Conservation (phyloP, 169 alveolate species). For the Plasmodium berghei region DNA sequence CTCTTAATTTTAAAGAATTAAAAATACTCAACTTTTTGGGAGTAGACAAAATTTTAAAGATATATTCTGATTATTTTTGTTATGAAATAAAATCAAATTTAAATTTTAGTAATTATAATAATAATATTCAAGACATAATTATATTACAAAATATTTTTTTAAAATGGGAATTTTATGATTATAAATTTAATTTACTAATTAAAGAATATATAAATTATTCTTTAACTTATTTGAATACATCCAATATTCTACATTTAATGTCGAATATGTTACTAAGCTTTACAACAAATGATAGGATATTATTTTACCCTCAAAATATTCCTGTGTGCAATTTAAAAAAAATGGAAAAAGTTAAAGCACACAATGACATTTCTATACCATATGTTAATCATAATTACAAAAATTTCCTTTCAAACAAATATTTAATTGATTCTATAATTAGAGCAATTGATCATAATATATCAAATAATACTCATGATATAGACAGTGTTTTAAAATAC, state of each 20-base stretch:
- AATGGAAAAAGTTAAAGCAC: too few relatives aligned
- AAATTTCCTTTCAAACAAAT: constrained; percentile 29
- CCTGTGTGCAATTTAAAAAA: background rate
- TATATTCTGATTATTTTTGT: constrained; percentile 17
- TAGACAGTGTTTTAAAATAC: constrained; percentile 8
- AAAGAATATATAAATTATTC: constrained; percentile 34
- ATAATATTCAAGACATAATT: constrained; percentile 10
- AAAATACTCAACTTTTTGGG: too few relatives aligned
- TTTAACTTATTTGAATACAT: constrained; percentile 9
- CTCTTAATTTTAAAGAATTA: too few relatives aligned
- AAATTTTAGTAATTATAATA: background rate
- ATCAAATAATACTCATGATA: background rate
- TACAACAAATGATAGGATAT: constrained; percentile 5
- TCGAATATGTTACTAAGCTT: constrained; percentile 37
- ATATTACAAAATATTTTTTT: constrained; percentile 23
- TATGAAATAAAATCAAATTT: background rate
- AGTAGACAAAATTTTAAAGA: background rate
- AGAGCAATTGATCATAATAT: constrained; percentile 44
- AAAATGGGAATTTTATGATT: constrained; percentile 8
- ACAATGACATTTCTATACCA: background rate
- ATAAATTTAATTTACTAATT: constrained; percentile 11
- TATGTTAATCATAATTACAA: constrained; percentile 4
- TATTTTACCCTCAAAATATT: background rate
- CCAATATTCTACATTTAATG: constrained; percentile 2
- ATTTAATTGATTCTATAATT: constrained; percentile 7